phyloP scores from a whole-genome alignment of 1,139 yeast species.

The Saccharomycopsis phalli region DNA sequence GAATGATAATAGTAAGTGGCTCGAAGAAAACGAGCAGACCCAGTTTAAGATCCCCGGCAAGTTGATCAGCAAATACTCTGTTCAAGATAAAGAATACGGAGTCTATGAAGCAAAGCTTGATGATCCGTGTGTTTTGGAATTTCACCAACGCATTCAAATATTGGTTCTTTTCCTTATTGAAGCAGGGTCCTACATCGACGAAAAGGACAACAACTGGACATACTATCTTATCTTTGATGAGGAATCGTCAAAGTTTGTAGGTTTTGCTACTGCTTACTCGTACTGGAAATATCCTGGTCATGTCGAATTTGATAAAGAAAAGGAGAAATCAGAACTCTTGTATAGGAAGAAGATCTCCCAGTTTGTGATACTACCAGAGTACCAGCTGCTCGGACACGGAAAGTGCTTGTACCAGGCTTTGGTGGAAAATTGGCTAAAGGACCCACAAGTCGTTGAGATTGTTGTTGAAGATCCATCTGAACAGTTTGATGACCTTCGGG shows the following conservation, averaged over 20 bases:
- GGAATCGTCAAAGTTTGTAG: conserved; percentile 41
- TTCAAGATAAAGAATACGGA: conserved; percentile 30
- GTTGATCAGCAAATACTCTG: conserved; percentile 26
- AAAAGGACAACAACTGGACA: conserved; percentile 67
- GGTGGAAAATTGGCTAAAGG: conserved; percentile 45
- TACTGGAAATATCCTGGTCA: conserved; percentile 70
- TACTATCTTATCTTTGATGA: conserved; percentile 37
- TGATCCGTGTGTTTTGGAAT: conserved; percentile 33
- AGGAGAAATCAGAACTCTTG: conserved; percentile 27
- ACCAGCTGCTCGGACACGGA: conserved; percentile 67
- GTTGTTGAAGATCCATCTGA: conserved; percentile 96
- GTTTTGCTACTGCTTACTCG: conserved; percentile 76
- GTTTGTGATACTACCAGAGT: conserved; percentile 74
- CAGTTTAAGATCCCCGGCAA: conserved; percentile 42
- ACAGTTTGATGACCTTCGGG: conserved; percentile 84
- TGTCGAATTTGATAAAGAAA: conserved; percentile 42
- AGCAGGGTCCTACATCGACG: conserved; percentile 86
- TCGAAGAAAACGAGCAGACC: conserved; percentile 39
- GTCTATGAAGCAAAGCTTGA: conserved; percentile 30
- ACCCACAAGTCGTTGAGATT: conserved; percentile 53
- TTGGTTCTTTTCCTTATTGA: conserved; percentile 80
- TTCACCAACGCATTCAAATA: conserved; percentile 68
- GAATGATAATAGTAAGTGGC: conserved; percentile 63
- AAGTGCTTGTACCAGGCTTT: conserved; percentile 51
- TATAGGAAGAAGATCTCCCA: conserved; percentile 78